Evolutionary conservation across 1,284 basidiomycete genomes (phyloP).

Genomic region (Melanopsichium pennsylvanicum): DNA sequence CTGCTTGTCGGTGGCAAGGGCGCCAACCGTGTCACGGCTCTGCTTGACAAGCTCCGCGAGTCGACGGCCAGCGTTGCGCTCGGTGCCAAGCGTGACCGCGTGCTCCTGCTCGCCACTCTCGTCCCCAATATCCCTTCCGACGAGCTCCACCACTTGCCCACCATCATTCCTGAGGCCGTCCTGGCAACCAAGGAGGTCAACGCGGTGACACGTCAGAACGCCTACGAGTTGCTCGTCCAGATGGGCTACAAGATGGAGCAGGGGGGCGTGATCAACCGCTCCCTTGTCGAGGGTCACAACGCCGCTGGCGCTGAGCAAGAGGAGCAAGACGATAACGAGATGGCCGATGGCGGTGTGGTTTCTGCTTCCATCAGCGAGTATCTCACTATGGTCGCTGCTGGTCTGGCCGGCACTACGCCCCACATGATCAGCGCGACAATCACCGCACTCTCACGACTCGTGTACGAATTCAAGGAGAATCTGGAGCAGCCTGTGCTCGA

Average conservation of each 20-base stretch:
- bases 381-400: slow-evolving; percentile 95
- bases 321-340: slow-evolving; percentile 53
- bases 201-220: slow-evolving; percentile 85
- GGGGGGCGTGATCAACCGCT: slow-evolving; percentile 83
- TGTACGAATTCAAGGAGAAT: slow-evolving; percentile 88
- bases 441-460: slow-evolving; percentile 87
- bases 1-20: slow-evolving; percentile 22
- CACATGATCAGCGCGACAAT: slow-evolving; percentile 99
- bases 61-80: slow-evolving; percentile 72
- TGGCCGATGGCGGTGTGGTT: slow-evolving; percentile 68
- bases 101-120: slow-evolving; percentile 78
- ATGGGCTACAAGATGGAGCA: slow-evolving; percentile 92
- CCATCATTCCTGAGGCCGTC: slow-evolving; percentile 91
- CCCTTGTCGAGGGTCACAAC: slow-evolving; percentile 74
- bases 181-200: slow-evolving; percentile 98
- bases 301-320: slow-evolving; percentile 47
- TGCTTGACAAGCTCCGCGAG: slow-evolving; percentile 53
- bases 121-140: slow-evolving; percentile 76
- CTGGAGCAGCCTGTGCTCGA: slow-evolving; percentile 80
- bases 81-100: slow-evolving; percentile 86
- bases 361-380: slow-evolving; percentile 88
- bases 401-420: slow-evolving; percentile 88
- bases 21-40: slow-evolving; percentile 34
- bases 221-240: slow-evolving; percentile 86
- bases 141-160: slow-evolving; percentile 83